Base-by-base conservation (phyloP, 2,329 filamentous ascomycete genomes). In the Byssochlamys sp. region DNA sequence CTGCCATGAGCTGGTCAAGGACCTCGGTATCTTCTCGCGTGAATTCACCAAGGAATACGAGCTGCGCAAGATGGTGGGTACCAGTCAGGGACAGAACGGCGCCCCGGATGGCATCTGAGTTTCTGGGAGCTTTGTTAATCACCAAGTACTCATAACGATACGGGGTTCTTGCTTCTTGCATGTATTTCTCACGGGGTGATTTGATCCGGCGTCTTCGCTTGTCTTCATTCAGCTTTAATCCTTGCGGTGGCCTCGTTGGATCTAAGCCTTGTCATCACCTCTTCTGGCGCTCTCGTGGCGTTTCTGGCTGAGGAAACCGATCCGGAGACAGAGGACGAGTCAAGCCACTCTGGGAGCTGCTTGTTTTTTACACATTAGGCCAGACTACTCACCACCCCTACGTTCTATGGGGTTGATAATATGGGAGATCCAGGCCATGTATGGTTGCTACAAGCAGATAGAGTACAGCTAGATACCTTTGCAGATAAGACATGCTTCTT, bases 1-100 rank as follows among this genome's bases (percentile, higher is more conserved):
- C 49, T 95, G 89, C 77, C 85, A 88, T 72, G 87, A 91, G 63
- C 81, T 96, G 52, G 88, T 99, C 61, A 82, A 85, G 59, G 87
- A 95, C 63, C 83, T 96, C 57, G 87, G 87, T 57, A 86, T 85
- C 62, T 79, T 99, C 59, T 88, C 88, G 61, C 85, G 89, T 62
- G 90, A 95, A 70, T 96, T 97, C 72, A 95, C 89, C 24, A 91
- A 92, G 69, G 92, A 97, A 74, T 94, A 86, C 76, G 90, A 95
- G 74, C 77, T 95, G 66, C 86, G 90, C 67, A 91, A 91, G 75
- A 92, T 95, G 81, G 89, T 87, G 59, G 83, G 83, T 51, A 84
- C 83, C 25, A 82, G 83, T 55, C 83, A 86, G 64, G 74, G 74
- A 61, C 68, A 71, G 57, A 69, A 66, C 52, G 64, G 59, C 2